Evolutionary conservation across 768 basidiomycete genomes (phyloP), one percentile per base, ranked within the genome.

Genomic region (Suillus occidentalis): DNA sequence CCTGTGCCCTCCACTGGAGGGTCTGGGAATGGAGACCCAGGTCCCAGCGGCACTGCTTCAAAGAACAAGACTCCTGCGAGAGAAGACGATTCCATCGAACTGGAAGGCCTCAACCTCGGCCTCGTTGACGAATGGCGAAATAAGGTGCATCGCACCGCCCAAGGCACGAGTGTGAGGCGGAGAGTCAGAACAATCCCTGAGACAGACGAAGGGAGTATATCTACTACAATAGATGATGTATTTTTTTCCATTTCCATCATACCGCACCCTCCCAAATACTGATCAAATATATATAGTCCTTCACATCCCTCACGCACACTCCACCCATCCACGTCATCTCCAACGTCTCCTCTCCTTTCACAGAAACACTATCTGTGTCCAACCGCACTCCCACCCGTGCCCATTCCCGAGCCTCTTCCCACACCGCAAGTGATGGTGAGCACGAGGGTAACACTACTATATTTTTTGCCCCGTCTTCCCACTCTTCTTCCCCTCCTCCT

Each of bases 61-160:
- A 66, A 53, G n/a, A 45, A 59, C n/a, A 68, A 60, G 60, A 69
- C 64, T 67, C 66, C 56, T 70, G 70, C 61, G 59, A 67, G 62
- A 66, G 34, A 63, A 60, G 53, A 64, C 0, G 71, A 74, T 64
- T 72, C 59, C 20, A 73, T 85, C 31, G 87, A 88, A 70, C 76
- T 90, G 5, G 84, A 86, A 52, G 78, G 80, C n/a, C 77, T 88
- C 45, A 87, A 87, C 68, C 80, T 84, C 13, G 28, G 28, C 9
- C 28, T 4, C 28, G 52, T 53, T 1, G 76, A 77, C 34, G 83
- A 84, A 73, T 87, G 87, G 88, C 76, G 85, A 62, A 79, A 74
- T 12, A 76, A 81, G 60, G 78, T 79, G 0, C 73, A 79, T 61
- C 75, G 72, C 64, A 78, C 25, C 16, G 25, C 42, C 16, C 39